These are phyloP conservation scores for Pseudoneurospora amorphoporcata DNA, from an alignment of 495 filamentous ascomycete genomes.

Conservation along the genomic window DNA sequence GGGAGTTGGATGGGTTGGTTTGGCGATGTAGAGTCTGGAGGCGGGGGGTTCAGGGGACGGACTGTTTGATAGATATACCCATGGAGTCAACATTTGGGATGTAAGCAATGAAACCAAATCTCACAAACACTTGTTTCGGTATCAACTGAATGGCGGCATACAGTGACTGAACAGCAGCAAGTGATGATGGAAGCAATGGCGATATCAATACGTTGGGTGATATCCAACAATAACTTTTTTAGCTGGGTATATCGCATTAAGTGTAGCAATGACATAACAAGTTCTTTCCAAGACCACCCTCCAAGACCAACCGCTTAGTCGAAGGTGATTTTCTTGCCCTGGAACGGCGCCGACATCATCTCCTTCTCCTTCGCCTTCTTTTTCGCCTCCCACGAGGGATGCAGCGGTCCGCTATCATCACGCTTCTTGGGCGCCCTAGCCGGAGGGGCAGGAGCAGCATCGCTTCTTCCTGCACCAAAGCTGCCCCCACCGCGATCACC, in stretches of 20 bases:
- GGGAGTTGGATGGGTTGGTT: no score
- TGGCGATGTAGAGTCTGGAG: no score
- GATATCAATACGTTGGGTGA: not conserved
- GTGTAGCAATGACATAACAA: not conserved
- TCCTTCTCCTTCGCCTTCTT: slow-evolving; percentile 71
- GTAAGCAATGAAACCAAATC: no score
- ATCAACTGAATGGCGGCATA: no score
- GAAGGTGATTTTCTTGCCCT: slow-evolving; percentile 87
- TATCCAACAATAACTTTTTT: not conserved
- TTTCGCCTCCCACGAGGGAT: slow-evolving; percentile 91
- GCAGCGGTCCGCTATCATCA: slow-evolving; percentile 56
- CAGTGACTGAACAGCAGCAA: no score
- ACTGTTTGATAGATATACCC: no score
- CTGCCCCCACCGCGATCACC: not conserved
- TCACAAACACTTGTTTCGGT: no score
- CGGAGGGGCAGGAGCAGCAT: slow-evolving; percentile 21
- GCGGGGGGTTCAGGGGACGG: no score
- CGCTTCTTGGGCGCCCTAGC: slow-evolving; percentile 28
- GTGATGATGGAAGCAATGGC: no score
- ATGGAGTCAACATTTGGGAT: no score
- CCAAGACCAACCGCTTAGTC: slow-evolving; percentile 40
- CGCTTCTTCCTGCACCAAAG: not conserved
- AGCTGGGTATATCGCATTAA: not conserved
- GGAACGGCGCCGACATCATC: slow-evolving; percentile 47
- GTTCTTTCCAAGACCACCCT: not conserved